Evolutionary conservation across 2,329 filamentous ascomycete genomes (phyloP).

Genomic region (Coniella lustricola): DNA sequence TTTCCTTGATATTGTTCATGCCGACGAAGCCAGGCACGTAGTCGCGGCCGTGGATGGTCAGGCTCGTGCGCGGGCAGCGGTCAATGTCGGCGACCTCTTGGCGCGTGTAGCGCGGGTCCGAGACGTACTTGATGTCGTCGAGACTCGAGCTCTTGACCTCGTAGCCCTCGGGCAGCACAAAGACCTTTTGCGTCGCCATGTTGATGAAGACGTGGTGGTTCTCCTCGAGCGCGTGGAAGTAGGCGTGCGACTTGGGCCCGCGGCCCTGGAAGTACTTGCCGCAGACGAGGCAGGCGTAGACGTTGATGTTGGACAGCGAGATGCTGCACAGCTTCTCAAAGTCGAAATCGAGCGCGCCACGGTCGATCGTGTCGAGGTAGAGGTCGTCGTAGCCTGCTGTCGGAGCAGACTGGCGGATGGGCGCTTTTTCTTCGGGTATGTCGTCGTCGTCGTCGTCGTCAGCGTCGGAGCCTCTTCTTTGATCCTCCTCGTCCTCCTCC

Average conservation of each 20-base stretch:
- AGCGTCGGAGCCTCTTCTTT: conserved; percentile 20
- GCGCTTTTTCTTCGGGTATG: conserved; percentile 33
- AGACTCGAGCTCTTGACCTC: conserved; percentile 91
- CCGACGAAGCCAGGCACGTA: conserved; percentile 94
- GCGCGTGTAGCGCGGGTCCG: conserved; percentile 79
- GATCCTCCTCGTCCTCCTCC: conserved; percentile 29
- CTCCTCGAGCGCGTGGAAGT: conserved; percentile 93
- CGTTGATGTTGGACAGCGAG: conserved; percentile 95
- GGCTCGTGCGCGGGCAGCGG: conserved; percentile 53
- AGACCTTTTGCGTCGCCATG: conserved; percentile 86
- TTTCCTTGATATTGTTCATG: conserved; percentile 99
- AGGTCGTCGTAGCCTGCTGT: conserved; percentile 88
- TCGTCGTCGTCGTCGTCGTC: conserved; percentile 34
- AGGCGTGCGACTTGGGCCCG: conserved; percentile 89
- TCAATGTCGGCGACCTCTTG: conserved; percentile 77
- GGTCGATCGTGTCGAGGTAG: conserved; percentile 95
- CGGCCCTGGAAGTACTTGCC: conserved; percentile 97
- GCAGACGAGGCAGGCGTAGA: conserved; percentile 94
- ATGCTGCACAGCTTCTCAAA: conserved; percentile 98
- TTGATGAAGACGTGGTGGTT: conserved; percentile 98
- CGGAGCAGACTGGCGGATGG: conserved; percentile 66
- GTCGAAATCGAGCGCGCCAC: conserved; percentile 90
- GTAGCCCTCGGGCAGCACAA: conserved; percentile 91
- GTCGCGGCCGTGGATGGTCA: conserved; percentile 74
- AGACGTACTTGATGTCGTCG: conserved; percentile 97